These are phyloP conservation scores for Pyrenula aspistea DNA, from an alignment of 495 filamentous ascomycete genomes.

Conservation along the genomic window DNA sequence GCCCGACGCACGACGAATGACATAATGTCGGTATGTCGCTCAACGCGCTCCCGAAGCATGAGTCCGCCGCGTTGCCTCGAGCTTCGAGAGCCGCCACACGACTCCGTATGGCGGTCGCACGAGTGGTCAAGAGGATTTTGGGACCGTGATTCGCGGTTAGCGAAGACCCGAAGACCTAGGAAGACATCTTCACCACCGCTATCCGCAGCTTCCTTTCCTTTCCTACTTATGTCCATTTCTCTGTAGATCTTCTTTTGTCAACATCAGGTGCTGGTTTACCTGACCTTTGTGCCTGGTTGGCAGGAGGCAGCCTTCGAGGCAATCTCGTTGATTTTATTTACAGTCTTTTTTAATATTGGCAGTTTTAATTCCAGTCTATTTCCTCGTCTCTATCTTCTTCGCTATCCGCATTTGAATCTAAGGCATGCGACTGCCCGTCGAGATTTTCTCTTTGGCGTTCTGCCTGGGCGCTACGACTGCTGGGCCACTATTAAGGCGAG, in stretches of 20 bases:
- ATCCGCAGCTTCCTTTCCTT: too few relatives aligned
- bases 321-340: not conserved
- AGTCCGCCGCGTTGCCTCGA: not conserved
- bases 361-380: too few relatives aligned
- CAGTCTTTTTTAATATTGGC: not conserved
- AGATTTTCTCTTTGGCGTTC: not conserved
- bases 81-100: not conserved
- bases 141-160: too few relatives aligned
- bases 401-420: too few relatives aligned
- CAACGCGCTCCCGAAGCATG: not conserved
- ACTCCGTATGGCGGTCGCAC: not conserved
- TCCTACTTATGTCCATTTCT: too few relatives aligned
- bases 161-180: too few relatives aligned
- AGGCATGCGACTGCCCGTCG: not conserved
- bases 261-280: not conserved
- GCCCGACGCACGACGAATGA: not conserved
- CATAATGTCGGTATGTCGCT: not conserved
- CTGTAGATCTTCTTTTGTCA: not conserved
- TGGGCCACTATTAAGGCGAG: not conserved
- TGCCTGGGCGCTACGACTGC: not conserved
- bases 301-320: not conserved
- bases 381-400: too few relatives aligned
- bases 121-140: not conserved
- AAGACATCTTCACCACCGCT: too few relatives aligned
- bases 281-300: not conserved